These are phyloP conservation scores for Boeremia lycopersici DNA, from an alignment of 2,329 filamentous ascomycete species.

Conservation along the genomic window DNA sequence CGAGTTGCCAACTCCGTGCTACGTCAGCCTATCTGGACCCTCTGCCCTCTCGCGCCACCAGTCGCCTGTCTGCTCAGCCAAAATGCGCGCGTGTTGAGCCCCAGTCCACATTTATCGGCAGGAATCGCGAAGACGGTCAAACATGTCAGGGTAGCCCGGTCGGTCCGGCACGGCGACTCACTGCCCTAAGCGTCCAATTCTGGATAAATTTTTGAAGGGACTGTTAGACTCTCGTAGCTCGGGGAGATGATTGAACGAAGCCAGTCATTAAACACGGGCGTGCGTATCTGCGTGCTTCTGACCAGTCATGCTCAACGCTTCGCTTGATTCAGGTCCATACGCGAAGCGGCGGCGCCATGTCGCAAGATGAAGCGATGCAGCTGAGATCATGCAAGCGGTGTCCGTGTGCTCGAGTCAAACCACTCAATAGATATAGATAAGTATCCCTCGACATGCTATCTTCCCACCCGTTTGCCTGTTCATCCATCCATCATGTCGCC, in stretches of 20 bases:
- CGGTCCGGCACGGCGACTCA: constrained; percentile 6
- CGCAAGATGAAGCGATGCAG: constrained; percentile 5
- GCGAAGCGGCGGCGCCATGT: constrained; percentile 10
- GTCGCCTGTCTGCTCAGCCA: neutral
- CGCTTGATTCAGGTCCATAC: neutral
- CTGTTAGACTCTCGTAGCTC: constrained; percentile 8
- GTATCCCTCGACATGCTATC: neutral
- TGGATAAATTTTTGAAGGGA: constrained; percentile 5
- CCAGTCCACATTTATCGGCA: constrained; percentile 16
- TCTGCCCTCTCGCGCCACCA: constrained; percentile 1
- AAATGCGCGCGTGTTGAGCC: constrained; percentile 8
- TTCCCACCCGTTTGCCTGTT: constrained; percentile 1
- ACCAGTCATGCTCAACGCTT: constrained; percentile 4
- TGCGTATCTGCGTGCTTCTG: neutral
- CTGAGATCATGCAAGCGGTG: constrained; percentile 2
- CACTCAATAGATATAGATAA: constrained; percentile 11
- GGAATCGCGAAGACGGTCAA: constrained; percentile 5
- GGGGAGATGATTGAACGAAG: constrained; percentile 1
- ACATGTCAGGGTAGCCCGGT: constrained; percentile 7
- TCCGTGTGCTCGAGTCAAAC: constrained; percentile 12
- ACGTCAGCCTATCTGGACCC: neutral
- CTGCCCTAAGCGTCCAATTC: constrained; percentile 4
- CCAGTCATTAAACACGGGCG: neutral
- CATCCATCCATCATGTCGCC: constrained; percentile 12
- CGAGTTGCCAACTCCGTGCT: neutral